Conservation (phyloP, 75 land plant genomes). For the Pseudotsuga menziesii region DNA sequence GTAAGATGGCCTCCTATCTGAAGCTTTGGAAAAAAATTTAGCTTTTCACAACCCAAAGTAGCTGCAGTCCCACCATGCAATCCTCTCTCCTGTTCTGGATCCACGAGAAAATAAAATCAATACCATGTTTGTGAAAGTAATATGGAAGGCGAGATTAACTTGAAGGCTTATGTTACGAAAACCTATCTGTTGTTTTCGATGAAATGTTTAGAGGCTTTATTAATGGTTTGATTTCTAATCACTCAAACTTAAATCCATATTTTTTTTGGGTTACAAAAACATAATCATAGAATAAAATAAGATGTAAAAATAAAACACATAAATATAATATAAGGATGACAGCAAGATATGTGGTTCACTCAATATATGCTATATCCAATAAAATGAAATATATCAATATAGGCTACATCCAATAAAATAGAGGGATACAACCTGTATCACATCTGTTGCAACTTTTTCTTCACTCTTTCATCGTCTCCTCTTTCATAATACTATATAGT, state of each 20-base stretch:
- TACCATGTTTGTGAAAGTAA: constrained; percentile 77
- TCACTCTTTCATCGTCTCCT: too few relatives aligned
- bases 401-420: too few relatives aligned
- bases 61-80: constrained; percentile 3
- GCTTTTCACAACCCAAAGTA: constrained; percentile 13
- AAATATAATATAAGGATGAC: too few relatives aligned
- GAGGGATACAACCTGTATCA: too few relatives aligned
- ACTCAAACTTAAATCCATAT: not conserved
- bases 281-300: too few relatives aligned
- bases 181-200: constrained; percentile 72
- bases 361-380: too few relatives aligned
- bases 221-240: constrained; percentile 39
- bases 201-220: constrained; percentile 73
- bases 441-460: too few relatives aligned
- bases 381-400: too few relatives aligned
- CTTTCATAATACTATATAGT: too few relatives aligned
- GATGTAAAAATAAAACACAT: too few relatives aligned
- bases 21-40: constrained; percentile 70
- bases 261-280: too few relatives aligned
- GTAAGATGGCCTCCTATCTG: constrained; percentile 98
- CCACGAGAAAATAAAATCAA: constrained; percentile 15
- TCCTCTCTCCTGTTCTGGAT: not conserved
- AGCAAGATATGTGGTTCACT: too few relatives aligned
- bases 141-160: constrained; percentile 95
- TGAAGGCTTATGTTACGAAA: constrained; percentile 77